Percentiles rank a stretch among this genome's conserved stretches.
phyloP scores from a whole-genome alignment of 345 rosid species.

The Leavenworthia alabamica region DNA sequence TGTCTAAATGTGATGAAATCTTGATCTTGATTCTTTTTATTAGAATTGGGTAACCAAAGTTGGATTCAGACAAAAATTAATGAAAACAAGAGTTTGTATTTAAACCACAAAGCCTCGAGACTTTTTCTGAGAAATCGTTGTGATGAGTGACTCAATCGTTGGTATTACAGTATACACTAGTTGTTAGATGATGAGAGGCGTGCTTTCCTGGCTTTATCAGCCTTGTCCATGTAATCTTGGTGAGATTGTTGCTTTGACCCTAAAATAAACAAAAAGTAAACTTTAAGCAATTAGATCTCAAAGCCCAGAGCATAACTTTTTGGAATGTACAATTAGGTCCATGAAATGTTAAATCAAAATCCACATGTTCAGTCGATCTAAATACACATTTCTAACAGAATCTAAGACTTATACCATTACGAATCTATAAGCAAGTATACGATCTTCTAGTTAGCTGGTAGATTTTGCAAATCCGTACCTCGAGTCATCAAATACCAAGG shows the following conservation, averaged over 20 bases:
- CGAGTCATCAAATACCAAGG: slow-evolving; percentile 77
- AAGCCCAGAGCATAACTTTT: neutral
- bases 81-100: neutral
- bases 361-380: neutral
- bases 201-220: slow-evolving; percentile 64
- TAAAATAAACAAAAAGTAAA: slow-evolving; percentile 16
- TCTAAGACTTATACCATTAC: no score
- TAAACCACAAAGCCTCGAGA: neutral
- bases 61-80: neutral
- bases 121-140: neutral
- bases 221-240: slow-evolving; percentile 88
- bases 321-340: neutral
- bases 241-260: slow-evolving; percentile 79
- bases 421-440: no score
- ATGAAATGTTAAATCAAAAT: neutral
- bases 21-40: neutral
- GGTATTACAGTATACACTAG: slow-evolving; percentile 22
- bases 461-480: no score
- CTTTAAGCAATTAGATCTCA: neutral
- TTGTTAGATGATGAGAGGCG: slow-evolving; percentile 59
- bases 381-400: neutral
- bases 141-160: neutral
- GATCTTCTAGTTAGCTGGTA: no score
- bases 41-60: neutral
- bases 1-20: neutral